Evolutionary conservation across 1,139 yeast species (phyloP), one percentile per base, ranked within the genome.

Genomic region (Kurtzmaniella natalensis): DNA sequence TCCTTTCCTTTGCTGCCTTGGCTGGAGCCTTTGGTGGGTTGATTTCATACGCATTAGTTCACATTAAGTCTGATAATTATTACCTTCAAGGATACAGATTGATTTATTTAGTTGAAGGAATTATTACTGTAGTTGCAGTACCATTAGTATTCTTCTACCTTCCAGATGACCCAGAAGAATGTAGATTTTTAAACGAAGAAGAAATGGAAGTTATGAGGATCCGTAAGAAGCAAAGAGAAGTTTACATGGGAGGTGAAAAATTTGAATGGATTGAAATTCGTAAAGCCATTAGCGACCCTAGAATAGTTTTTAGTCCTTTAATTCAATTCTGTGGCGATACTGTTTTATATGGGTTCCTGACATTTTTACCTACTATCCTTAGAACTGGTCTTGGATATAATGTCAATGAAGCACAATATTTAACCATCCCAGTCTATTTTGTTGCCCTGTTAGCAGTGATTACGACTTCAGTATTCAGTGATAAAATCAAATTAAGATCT

Each of bases 371-470:
- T 14, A 57, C 65, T 5, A 68, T 71, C 33, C 59, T 72, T 36
- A 51, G 52, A 33, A 50, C 50, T 18, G 69, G 68, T 16, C 55
- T 72, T 48, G 76, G 77, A 1, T 72, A 61, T 46, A 57, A 61
- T 20, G 53, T 50, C 23, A 57, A 69, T 32, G 51, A 57, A 38
- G 69, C 76, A 1, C 78, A 73, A 46, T 57, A 70, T 31, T 49
- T 73, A 52, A 70, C 75, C 2, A 69, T 72, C 18, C 78, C 78
- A 15, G 64, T 70, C 27, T 72, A 72, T 46, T 53, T 67, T 28
- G 45, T 66, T 31, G 64, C 74, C 1, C 68, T 72, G 5, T 42
- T 66, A 7, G 54, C 59, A 2, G 64, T 62, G 34, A 46, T 70
- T 23, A 37, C 51, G 7, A 53, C 59, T 31, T 70, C 75, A 2